Percentiles rank a stretch among this genome's conserved stretches.
These are phyloP conservation scores for Alternaria arborescens DNA, from an alignment of 2,329 filamentous ascomycete species.

Conservation along the genomic window DNA sequence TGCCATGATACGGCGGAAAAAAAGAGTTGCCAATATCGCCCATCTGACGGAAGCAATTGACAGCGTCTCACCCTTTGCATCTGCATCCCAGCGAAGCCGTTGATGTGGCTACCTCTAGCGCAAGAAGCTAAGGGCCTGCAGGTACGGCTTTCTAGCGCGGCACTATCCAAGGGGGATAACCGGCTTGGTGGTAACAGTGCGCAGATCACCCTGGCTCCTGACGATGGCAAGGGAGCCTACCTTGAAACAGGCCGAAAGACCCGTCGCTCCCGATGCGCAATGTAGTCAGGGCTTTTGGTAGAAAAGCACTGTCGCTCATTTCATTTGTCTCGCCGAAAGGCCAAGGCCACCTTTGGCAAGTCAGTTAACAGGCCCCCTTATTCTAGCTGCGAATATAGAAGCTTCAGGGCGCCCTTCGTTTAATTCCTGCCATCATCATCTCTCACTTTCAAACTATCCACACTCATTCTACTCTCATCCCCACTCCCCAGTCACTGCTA, in stretches of 20 bases:
- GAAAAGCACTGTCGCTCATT: constrained; percentile 50
- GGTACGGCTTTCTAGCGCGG: constrained; percentile 30
- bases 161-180: constrained; percentile 28
- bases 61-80: background rate
- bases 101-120: constrained; percentile 25
- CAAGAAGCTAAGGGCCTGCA: constrained; percentile 16
- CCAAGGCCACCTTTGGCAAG: constrained; percentile 44
- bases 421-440: constrained; percentile 32
- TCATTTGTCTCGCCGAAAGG: constrained; percentile 51
- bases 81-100: constrained; percentile 30
- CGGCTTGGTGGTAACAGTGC: constrained; percentile 36
- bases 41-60: background rate
- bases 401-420: constrained; percentile 37
- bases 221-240: constrained; percentile 38
- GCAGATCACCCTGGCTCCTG: constrained; percentile 43
- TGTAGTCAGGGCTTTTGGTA: constrained; percentile 47
- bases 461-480: constrained; percentile 32
- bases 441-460: constrained; percentile 35
- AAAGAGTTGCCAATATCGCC: background rate
- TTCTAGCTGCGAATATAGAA: constrained; percentile 43
- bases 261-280: constrained; percentile 52
- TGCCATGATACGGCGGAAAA: background rate
- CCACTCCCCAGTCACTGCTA: constrained; percentile 36
- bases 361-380: constrained; percentile 43
- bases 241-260: constrained; percentile 51